These are phyloP conservation scores for Stephanodiscus triporus DNA, from an alignment of 108 stramenopile species.

Conservation along the genomic window DNA sequence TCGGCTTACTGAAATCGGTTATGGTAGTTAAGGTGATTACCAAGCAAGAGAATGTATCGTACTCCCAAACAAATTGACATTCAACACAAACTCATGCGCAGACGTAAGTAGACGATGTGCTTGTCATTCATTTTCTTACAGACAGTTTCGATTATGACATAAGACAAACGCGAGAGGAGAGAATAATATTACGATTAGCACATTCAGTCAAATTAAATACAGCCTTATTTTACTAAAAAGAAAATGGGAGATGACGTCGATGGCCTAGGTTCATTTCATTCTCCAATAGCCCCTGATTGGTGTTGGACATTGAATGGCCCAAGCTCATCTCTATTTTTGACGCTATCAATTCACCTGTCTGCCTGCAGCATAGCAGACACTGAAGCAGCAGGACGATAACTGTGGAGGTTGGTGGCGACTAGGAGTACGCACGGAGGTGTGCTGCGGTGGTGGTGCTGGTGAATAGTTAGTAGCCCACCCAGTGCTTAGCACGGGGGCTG, in stretches of 20 bases:
- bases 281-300: background rate
- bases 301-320: background rate
- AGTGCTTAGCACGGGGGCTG: slow-evolving; percentile 59
- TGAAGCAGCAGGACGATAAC: background rate
- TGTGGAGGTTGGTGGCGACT: background rate
- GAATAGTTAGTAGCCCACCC: background rate
- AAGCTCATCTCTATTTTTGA: background rate
- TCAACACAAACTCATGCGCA: no score
- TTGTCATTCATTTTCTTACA: no score
- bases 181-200: background rate
- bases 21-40: background rate
- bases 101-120: no score
- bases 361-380: background rate
- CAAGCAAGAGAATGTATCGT: no score
- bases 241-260: background rate
- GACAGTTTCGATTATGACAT: no score
- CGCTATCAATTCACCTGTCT: background rate
- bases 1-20: background rate
- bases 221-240: slow-evolving; percentile 15
- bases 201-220: background rate
- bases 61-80: no score
- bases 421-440: background rate
- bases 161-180: background rate
- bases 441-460: background rate
- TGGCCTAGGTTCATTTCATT: no score